A percentile compares a stretch with the other conserved stretches of the same genome.
Conservation (phyloP, 2,329 filamentous ascomycete genomes). For the Monosporascus sp. region DNA sequence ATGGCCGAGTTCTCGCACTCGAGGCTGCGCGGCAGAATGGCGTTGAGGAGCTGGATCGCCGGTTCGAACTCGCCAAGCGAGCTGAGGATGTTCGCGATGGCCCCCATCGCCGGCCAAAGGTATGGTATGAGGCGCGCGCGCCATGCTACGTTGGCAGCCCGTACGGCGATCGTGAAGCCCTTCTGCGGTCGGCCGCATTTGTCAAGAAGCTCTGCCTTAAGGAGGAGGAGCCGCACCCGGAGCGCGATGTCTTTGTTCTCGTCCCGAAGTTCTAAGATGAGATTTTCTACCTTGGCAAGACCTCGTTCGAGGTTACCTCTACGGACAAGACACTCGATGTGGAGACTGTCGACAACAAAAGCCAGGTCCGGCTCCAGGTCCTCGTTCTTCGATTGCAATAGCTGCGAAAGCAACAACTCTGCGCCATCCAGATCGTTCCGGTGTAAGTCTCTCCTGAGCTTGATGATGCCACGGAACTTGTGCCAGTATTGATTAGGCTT, state of each 20-base stretch:
- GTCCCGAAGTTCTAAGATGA: constrained; percentile 37
- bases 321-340: constrained; percentile 46
- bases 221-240: constrained; percentile 64
- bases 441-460: constrained; percentile 58
- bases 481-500: constrained; percentile 73
- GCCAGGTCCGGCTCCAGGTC: constrained; percentile 49
- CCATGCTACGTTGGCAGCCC: constrained; percentile 70
- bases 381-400: constrained; percentile 46
- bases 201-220: constrained; percentile 67
- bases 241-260: constrained; percentile 53
- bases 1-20: constrained; percentile 62
- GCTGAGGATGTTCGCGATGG: constrained; percentile 63
- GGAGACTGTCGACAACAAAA: constrained; percentile 45
- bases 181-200: constrained; percentile 64
- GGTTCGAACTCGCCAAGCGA: constrained; percentile 66
- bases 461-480: constrained; percentile 61
- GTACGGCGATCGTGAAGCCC: constrained; percentile 70
- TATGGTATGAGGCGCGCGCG: constrained; percentile 61
- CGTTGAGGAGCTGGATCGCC: constrained; percentile 58
- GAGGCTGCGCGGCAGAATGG: constrained; percentile 69
- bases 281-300: constrained; percentile 41
- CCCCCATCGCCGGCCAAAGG: constrained; percentile 67
- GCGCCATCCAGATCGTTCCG: constrained; percentile 48
- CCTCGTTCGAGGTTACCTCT: constrained; percentile 43
- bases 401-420: constrained; percentile 44